Conservation (phyloP, 2,329 filamentous ascomycete genomes). For the Elsinoe australis region DNA sequence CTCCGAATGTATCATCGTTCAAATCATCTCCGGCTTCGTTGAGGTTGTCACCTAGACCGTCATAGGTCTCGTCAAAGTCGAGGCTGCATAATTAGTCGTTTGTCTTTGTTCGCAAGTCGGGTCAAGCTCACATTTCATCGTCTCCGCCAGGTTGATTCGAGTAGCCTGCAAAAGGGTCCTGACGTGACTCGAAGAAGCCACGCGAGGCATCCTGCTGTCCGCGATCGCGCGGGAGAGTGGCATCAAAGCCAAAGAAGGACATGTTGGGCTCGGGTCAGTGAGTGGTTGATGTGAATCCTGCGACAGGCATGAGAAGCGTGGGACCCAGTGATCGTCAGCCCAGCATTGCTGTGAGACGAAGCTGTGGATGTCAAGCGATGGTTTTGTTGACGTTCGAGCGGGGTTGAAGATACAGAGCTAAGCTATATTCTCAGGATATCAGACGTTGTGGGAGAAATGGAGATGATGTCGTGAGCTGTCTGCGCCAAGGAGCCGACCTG, state of each 20-base stretch:
- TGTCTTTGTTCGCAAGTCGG: too few species aligned
- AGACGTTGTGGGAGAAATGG: too few species aligned
- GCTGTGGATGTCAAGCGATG: background rate
- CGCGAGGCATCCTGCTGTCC: constrained; percentile 48
- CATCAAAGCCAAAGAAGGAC: constrained; percentile 90
- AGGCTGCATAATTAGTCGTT: too few species aligned
- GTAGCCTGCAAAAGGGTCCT: constrained; percentile 80
- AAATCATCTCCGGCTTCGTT: constrained; percentile 88
- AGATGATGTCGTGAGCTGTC: constrained; percentile 16
- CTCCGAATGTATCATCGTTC: constrained; percentile 88
- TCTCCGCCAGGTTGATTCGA: constrained; percentile 50
- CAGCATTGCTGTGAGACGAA: background rate
- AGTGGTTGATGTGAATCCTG: constrained; percentile 1
- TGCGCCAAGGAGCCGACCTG: constrained; percentile 7
- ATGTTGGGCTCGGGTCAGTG: constrained; percentile 34
- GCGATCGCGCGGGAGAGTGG: constrained; percentile 54
- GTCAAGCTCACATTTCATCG: constrained; percentile 49
- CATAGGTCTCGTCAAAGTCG: constrained; percentile 96
- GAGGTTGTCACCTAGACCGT: constrained; percentile 83
- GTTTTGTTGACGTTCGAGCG: too few species aligned
- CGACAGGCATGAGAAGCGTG: background rate
- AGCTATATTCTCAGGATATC: too few species aligned
- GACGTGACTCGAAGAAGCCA: constrained; percentile 70
- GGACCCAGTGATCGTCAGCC: too few species aligned
- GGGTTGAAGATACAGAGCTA: too few species aligned